phyloP scores from a whole-genome alignment of 176 grass and related monocot genomes.

The Tuctoria greenei region DNA sequence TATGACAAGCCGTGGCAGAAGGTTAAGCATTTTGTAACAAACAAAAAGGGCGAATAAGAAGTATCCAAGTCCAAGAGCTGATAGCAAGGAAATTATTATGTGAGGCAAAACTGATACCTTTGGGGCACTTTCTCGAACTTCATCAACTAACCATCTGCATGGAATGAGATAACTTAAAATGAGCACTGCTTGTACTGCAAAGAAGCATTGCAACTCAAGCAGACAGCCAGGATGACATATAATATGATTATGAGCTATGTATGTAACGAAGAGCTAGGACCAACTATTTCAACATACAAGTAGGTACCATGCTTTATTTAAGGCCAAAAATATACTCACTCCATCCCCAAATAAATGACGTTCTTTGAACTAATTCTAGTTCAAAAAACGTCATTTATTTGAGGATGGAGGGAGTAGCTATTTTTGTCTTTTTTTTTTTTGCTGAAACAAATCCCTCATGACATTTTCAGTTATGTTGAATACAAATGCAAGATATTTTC shows the following conservation, averaged over 20 bases:
- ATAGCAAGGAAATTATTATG: slow-evolving; percentile 26
- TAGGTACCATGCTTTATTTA: slow-evolving; percentile 8
- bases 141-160: slow-evolving; percentile 93
- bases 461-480: slow-evolving; percentile 14
- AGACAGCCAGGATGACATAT: background rate
- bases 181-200: background rate
- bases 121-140: slow-evolving; percentile 86
- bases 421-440: background rate
- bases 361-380: too few relatives aligned
- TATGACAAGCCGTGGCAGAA: background rate
- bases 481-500: background rate
- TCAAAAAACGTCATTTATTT: too few relatives aligned
- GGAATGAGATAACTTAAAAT: slow-evolving; percentile 33
- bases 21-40: slow-evolving; percentile 26
- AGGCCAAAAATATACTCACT: background rate
- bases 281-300: background rate
- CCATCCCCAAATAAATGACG: too few relatives aligned
- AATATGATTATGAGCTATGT: background rate
- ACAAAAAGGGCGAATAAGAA: background rate
- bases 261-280: background rate
- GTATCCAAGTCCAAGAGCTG: background rate
- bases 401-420: too few relatives aligned
- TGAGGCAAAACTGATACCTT: slow-evolving; percentile 47
- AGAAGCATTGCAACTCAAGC: slow-evolving; percentile 1
- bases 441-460: background rate